Evolutionary conservation across 2,329 filamentous ascomycete species (phyloP).

Genomic region (Pseudocercospora fuligena): DNA sequence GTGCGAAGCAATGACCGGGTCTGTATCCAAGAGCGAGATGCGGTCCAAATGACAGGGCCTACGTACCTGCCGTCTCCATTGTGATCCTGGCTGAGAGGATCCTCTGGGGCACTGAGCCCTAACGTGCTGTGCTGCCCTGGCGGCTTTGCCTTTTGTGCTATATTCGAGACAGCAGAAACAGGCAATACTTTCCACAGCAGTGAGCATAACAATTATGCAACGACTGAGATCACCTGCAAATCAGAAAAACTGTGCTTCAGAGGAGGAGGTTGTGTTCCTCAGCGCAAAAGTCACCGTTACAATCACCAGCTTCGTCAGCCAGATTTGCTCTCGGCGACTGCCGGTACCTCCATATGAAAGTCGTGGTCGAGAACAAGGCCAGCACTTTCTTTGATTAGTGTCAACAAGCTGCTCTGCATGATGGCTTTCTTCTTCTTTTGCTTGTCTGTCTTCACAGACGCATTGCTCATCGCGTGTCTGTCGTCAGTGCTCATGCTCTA

Average conservation of each 20-base stretch:
- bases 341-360: not conserved
- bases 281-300: not conserved
- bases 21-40: not conserved
- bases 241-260: not conserved
- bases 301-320: constrained; percentile 2
- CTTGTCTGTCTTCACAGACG: not conserved
- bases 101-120: constrained; percentile 4
- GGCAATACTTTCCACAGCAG: not conserved
- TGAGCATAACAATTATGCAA: not conserved
- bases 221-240: not conserved
- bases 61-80: constrained; percentile 19
- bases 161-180: not conserved
- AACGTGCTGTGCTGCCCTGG: not conserved
- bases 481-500: too few species aligned
- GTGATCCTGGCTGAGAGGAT: constrained; percentile 11
- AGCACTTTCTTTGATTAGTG: not conserved
- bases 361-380: not conserved
- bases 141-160: constrained; percentile 3
- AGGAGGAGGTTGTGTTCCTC: not conserved
- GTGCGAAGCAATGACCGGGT: constrained; percentile 2
- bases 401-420: not conserved
- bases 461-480: not conserved
- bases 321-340: not conserved
- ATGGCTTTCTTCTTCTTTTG: not conserved
- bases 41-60: constrained; percentile 1